Conservation (phyloP, 2,329 filamentous ascomycete species). For the Cercospora sojina region DNA sequence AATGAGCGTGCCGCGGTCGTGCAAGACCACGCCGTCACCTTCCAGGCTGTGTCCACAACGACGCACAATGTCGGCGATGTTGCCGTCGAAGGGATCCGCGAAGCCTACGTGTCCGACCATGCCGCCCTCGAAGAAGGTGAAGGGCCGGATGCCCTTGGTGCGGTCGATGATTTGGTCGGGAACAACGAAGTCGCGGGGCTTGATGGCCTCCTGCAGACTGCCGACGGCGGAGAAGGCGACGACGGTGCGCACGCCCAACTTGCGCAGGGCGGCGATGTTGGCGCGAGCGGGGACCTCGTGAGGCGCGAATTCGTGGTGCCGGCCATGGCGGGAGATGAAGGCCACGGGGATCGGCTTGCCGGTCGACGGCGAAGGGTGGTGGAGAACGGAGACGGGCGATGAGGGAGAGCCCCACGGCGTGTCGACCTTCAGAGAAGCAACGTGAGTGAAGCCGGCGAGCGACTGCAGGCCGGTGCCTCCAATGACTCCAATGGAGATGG, state of each 20-base stretch:
- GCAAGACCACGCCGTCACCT: conserved; percentile 80
- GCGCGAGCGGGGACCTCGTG: conserved; percentile 93
- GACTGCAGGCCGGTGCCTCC: conserved; percentile 84
- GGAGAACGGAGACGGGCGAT: conserved; percentile 78
- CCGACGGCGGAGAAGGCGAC: conserved; percentile 96
- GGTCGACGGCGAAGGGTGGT: conserved; percentile 73
- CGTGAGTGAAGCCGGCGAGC: conserved; percentile 81
- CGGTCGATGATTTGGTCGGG: conserved; percentile 97
- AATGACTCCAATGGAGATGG: conserved; percentile 53
- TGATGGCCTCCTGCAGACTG: conserved; percentile 86
- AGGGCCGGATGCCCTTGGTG: conserved; percentile 90
- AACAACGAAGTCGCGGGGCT: conserved; percentile 93
- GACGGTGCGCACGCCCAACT: conserved; percentile 82
- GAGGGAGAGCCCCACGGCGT: conserved; percentile 89
- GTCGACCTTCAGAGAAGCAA: conserved; percentile 70
- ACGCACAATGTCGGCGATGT: conserved; percentile 72
- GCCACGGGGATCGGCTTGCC: conserved; percentile 66
- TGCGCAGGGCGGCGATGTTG: conserved; percentile 96
- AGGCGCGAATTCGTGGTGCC: conserved; percentile 83
- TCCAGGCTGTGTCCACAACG: conserved; percentile 73
- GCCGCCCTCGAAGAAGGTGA: conserved; percentile 92
- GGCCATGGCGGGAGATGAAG: conserved; percentile 90
- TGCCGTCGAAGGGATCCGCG: conserved; percentile 87
- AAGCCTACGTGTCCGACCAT: conserved; percentile 94
- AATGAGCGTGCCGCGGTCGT: conserved; percentile 79